A percentile compares a stretch with the other conserved stretches of the same genome.
These are phyloP conservation scores for Papilionanthe hybrid DNA, from an alignment of 116 monocot species.

Conservation along the genomic window DNA sequence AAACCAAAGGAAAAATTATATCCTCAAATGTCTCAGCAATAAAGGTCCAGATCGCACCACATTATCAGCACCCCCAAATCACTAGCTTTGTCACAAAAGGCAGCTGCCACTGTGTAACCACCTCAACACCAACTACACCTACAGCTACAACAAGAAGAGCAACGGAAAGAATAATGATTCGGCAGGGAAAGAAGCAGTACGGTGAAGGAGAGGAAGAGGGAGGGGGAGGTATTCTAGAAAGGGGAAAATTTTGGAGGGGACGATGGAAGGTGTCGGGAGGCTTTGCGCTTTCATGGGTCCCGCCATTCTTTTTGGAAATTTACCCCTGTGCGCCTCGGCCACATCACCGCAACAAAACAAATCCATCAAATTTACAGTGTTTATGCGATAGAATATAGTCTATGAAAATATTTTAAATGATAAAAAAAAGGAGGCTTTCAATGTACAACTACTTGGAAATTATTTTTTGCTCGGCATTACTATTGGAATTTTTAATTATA, in stretches of 20 bases:
- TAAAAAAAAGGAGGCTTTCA: too few species aligned
- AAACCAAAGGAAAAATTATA: too few species aligned
- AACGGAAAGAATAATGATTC: constrained; percentile 14
- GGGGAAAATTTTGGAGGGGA: neutral
- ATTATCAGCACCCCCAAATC: too few species aligned
- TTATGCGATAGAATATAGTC: too few species aligned
- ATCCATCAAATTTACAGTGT: too few species aligned
- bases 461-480: too few species aligned
- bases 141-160: constrained; percentile 14
- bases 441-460: too few species aligned
- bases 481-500: too few species aligned
- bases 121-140: constrained; percentile 18
- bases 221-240: constrained; percentile 14
- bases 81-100: neutral
- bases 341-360: too few species aligned
- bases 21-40: too few species aligned
- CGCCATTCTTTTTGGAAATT: constrained; percentile 14
- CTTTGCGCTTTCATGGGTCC: constrained; percentile 20
- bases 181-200: neutral
- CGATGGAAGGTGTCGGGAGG: constrained; percentile 36
- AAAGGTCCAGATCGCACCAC: too few species aligned
- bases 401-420: too few species aligned
- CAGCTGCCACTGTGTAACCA: constrained; percentile 27
- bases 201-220: neutral
- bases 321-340: neutral